These are phyloP conservation scores for Melastoma candidum DNA, from an alignment of 441 rosid species.

Conservation along the genomic window DNA sequence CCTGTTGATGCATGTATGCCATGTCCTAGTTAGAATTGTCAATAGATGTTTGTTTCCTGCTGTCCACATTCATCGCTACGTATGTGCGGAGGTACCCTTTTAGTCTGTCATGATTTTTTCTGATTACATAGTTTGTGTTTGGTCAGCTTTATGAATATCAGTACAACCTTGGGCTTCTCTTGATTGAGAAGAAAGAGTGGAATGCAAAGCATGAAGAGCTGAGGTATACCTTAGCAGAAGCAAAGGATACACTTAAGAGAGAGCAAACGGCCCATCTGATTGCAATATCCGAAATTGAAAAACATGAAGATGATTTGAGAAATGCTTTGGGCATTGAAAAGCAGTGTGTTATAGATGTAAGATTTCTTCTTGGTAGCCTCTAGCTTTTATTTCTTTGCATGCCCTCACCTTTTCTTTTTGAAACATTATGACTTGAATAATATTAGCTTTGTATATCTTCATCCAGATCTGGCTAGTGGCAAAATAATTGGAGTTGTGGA, in stretches of 20 bases:
- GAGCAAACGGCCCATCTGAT: constrained; percentile 67
- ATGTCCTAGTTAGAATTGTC: too few species aligned
- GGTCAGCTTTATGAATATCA: constrained; percentile 86
- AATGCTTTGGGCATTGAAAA: constrained; percentile 89
- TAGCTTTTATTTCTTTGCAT: not conserved
- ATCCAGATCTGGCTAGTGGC: too few species aligned
- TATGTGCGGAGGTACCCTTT: not conserved
- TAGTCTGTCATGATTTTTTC: not conserved
- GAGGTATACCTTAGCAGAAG: constrained; percentile 39
- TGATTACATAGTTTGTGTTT: constrained; percentile 10
- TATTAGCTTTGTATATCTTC: too few species aligned
- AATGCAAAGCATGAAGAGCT: constrained; percentile 58
- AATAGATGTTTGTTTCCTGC: too few species aligned
- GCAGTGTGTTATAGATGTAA: constrained; percentile 86
- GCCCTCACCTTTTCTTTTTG: not conserved
- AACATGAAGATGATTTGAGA: constrained; percentile 68
- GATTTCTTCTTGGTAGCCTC: constrained; percentile 13
- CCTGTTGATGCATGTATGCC: too few species aligned
- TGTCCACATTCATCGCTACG: too few species aligned
- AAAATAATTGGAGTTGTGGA: too few species aligned
- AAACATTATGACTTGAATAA: not conserved
- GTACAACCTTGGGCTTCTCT: constrained; percentile 86
- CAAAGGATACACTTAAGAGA: constrained; percentile 46
- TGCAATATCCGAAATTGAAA: constrained; percentile 68
- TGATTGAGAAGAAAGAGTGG: constrained; percentile 92